These are phyloP conservation scores for Betula pendula DNA, from an alignment of 306 rosid species.

Conservation along the genomic window DNA sequence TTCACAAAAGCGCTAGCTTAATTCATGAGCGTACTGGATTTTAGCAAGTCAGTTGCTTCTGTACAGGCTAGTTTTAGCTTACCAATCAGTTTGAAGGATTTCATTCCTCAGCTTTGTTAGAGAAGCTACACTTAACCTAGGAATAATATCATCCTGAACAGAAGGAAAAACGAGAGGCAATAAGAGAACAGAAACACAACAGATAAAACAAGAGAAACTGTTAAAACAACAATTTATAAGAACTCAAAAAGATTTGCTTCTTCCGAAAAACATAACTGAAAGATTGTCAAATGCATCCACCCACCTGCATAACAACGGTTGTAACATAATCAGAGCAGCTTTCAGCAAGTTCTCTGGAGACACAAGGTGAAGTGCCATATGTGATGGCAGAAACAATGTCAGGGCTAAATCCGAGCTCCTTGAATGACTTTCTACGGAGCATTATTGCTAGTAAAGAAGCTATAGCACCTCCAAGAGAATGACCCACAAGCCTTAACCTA, in stretches of 20 bases:
- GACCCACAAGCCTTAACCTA: constrained; percentile 93
- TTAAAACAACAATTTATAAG: background rate
- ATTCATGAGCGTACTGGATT: constrained; percentile 3
- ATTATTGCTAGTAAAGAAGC: constrained; percentile 89
- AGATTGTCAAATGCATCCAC: constrained; percentile 25
- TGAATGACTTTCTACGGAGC: constrained; percentile 68
- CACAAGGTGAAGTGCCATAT: constrained; percentile 87
- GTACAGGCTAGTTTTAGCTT: constrained; percentile 35
- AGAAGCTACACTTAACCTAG: constrained; percentile 78
- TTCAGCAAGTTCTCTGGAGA: constrained; percentile 84
- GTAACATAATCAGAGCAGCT: constrained; percentile 78
- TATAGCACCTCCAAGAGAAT: constrained; percentile 96
- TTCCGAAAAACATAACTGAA: constrained; percentile 15
- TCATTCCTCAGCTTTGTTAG: constrained; percentile 83
- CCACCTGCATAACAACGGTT: constrained; percentile 92
- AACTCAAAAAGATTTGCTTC: background rate
- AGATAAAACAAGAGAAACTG: constrained; percentile 21
- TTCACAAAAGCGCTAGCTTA: background rate
- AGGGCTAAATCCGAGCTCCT: constrained; percentile 89
- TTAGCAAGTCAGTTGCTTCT: constrained; percentile 14
- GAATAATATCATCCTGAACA: constrained; percentile 84
- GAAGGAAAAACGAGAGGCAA: constrained; percentile 27
- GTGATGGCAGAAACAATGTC: constrained; percentile 83
- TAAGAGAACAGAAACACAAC: constrained; percentile 15
- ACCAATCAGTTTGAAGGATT: constrained; percentile 97